These are phyloP conservation scores for Yamadazyma sp. DNA, from an alignment of 1,139 yeast species.

Conservation along the genomic window DNA sequence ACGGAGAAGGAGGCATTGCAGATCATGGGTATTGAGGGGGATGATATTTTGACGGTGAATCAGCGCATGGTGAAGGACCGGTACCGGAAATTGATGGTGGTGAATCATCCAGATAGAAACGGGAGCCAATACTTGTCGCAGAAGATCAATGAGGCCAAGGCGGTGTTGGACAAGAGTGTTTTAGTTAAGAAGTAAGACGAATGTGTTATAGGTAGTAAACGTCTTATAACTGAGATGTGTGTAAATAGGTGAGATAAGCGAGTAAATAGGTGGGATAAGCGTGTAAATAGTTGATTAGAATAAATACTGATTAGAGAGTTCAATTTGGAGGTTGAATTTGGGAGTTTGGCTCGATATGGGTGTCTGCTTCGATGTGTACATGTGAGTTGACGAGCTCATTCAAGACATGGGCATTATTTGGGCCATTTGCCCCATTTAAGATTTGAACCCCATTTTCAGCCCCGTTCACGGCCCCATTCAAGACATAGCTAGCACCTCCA, in stretches of 20 bases:
- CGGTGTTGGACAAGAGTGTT: constrained; percentile 58
- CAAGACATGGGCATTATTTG: too few relatives aligned
- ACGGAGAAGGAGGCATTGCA: constrained; percentile 61
- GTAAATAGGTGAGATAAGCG: too few relatives aligned
- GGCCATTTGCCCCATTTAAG: too few relatives aligned
- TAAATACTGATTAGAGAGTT: too few relatives aligned
- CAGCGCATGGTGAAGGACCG: constrained; percentile 46
- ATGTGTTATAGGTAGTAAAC: not conserved
- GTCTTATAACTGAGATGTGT: too few relatives aligned
- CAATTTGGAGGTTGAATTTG: not conserved
- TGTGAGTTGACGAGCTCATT: too few relatives aligned
- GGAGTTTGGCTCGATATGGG: not conserved
- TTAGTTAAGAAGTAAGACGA: constrained; percentile 22
- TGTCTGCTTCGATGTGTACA: not conserved
- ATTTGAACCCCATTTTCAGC: not conserved
- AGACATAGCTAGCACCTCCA: not conserved
- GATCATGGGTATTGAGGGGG: constrained; percentile 53
- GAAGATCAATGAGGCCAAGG: constrained; percentile 77
- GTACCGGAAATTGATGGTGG: constrained; percentile 64
- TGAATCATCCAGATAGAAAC: constrained; percentile 75
- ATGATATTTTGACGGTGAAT: constrained; percentile 49
- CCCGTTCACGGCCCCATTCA: not conserved
- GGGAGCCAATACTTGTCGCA: constrained; percentile 72
- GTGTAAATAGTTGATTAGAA: too few relatives aligned
- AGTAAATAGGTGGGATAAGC: too few relatives aligned